A percentile compares a stretch with the other conserved stretches of the same genome.
Conservation (phyloP, 371 early-diverging fungal species). For the Globomyces sp. region DNA sequence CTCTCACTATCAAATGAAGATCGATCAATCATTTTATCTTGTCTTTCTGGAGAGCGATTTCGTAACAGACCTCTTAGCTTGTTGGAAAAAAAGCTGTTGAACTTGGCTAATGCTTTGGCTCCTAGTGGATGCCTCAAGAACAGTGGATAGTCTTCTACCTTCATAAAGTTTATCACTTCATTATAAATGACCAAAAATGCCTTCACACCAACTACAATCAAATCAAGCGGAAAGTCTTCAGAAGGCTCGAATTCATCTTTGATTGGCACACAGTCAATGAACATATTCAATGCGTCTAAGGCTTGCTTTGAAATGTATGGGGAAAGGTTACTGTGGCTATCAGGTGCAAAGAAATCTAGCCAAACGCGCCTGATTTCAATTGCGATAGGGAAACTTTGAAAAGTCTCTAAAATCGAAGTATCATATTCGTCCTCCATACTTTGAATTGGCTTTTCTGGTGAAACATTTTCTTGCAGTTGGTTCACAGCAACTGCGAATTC, state of each 20-base stretch:
- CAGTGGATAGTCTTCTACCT: constrained; percentile 57
- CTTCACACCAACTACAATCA: constrained; percentile 22
- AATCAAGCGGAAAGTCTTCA: neutral
- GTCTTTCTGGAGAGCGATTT: constrained; percentile 14
- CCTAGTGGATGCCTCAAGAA: constrained; percentile 47
- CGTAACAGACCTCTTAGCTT: neutral
- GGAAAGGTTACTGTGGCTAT: constrained; percentile 16
- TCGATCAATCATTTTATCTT: neutral
- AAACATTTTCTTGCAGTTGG: constrained; percentile 44
- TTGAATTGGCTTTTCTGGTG: constrained; percentile 7
- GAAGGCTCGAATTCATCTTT: neutral
- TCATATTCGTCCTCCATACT: constrained; percentile 10
- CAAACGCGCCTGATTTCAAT: constrained; percentile 14
- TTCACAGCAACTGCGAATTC: constrained; percentile 78
- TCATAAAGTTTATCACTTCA: constrained; percentile 65
- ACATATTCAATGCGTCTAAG: neutral
- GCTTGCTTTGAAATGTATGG: neutral
- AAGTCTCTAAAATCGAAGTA: neutral
- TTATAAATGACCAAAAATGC: constrained; percentile 29
- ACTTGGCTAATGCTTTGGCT: constrained; percentile 38
- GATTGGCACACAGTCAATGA: neutral
- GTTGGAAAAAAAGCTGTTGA: neutral
- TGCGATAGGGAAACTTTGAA: constrained; percentile 9
- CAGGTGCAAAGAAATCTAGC: constrained; percentile 16
- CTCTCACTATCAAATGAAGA: neutral